Base-by-base conservation (phyloP, 1,284 basidiomycete genomes). In the Leccinum variabile region DNA sequence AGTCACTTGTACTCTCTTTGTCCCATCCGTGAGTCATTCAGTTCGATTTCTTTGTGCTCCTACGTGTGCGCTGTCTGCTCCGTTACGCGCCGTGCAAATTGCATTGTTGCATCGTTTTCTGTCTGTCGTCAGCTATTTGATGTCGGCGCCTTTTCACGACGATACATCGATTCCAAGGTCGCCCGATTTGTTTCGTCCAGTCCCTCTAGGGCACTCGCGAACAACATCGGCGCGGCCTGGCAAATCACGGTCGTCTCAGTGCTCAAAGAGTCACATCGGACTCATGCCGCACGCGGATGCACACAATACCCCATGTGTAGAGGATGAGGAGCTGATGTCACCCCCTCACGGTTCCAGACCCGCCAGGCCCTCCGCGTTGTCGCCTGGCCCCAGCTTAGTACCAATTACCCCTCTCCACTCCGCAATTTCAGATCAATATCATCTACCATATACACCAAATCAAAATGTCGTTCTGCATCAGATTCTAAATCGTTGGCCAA, bases 301-400 rank as follows among this genome's bases (percentile, higher is more conserved):
- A 64, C 61, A 59, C 69, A 46, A 68, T 75, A 68, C 62, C 59
- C 56, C 59, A 57, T 63, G 39, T 72, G 57, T 59, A 66, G 37
- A 73, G 69, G 69, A 74, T 65, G 61, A 67, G 68, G 59, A 67
- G 62, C 75, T 78, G 69, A 84, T 72, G 66, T 64, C 63, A 63
- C 66, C 79, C 62, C 76, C 79, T 67, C 76, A 74, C 72, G 73
- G 73, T 77, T 76, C 72, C 78, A 82, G 80, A 79, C 56, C 56
- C 59, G 66, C 71, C 70, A 73, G 78, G 78, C 75, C 70, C 63
- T 73, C 71, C 69, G 65, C 74, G 69, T 78, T 79, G 81, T 79
- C 73, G 76, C 77, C 77, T 71, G 70, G 66, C 60, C 55, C 61
- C 69, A 63, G 59, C 55, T 56, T 69, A 32, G 55, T 61, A 59